phyloP scores from a whole-genome alignment of 2,329 filamentous ascomycete species.

The Penicillium sp. region DNA sequence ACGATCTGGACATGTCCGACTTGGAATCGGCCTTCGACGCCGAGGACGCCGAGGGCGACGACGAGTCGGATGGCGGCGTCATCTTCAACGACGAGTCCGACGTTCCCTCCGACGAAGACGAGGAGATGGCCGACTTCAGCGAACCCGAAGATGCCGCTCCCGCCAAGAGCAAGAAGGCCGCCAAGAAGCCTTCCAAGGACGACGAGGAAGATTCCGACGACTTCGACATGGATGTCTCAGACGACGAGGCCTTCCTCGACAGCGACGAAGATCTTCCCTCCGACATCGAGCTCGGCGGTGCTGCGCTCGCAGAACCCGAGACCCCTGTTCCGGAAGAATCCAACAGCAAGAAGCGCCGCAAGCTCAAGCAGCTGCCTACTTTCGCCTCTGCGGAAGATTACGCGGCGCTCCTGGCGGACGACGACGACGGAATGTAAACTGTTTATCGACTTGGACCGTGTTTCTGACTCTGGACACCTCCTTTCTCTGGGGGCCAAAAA shows the following conservation, averaged over 20 bases:
- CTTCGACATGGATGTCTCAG: conserved; percentile 52
- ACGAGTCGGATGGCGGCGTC: conserved; percentile 47
- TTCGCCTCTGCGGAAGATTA: conserved; percentile 96
- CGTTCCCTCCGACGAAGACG: conserved; percentile 49
- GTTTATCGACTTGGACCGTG: conserved; percentile 4
- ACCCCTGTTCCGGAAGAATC: conserved; percentile 45
- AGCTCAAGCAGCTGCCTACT: conserved; percentile 83
- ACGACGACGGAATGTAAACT: conserved; percentile 55
- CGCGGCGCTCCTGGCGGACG: conserved; percentile 75
- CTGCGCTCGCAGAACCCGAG: conserved; percentile 43
- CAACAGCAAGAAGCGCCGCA: conserved; percentile 68
- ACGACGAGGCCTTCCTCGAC: conserved; percentile 50
- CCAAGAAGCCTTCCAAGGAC: conserved; percentile 31
- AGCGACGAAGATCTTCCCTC: conserved; percentile 59
- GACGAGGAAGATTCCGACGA: conserved; percentile 58
- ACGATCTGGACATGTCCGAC: conserved; percentile 59
- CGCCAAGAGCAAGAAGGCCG: conserved; percentile 21
- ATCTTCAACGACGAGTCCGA: conserved; percentile 52
- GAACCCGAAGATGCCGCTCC: conserved; percentile 44
- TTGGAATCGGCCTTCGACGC: conserved; percentile 56
- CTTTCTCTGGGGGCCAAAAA: background rate
- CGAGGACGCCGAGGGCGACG: conserved; percentile 42
- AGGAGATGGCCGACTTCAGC: conserved; percentile 50
- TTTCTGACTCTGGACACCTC: background rate
- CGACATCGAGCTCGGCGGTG: conserved; percentile 49